Base-by-base conservation (phyloP, 2,329 filamentous ascomycete species). In the Botrytis tulipae region DNA sequence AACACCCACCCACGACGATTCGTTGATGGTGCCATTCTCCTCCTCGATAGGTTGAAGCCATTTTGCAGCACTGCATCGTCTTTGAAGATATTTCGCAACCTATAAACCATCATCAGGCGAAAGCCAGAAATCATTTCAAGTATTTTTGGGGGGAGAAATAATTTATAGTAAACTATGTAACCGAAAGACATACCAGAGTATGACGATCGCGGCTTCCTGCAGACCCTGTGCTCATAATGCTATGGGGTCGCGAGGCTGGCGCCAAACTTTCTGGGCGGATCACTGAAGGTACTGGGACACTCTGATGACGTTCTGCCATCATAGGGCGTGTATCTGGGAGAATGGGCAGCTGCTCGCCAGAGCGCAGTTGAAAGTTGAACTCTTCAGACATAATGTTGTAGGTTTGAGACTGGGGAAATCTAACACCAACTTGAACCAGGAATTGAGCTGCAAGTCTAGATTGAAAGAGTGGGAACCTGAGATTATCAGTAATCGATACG, bases 71-170 rank as follows among this genome's bases (percentile, higher is more conserved):
- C 71, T 61, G 62, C 75, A 76, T 40, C 73, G 57, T 51, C 75
- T 66, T 57, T 76, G 71, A 20, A 76, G 71, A 57, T 76, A 76
- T 57, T 75, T 76, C 4, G 72, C 71, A 62, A 76, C 73, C 75
- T 76, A 51, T 60, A 59, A 59, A 65, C n/a, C 20, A 73, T 44
- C 32, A n/a, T 68, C 40, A 68, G 65, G 35, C 51, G 10, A 67
- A 22, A 40, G 16, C 35, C 25, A 40, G 35, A n/a, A 18, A n/a
- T 54, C 20, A 1, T 1, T 42, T 68, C 14, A 20, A 40, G 46
- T 29, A 42, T 57, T 42, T n/a, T 22, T 40, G 8, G 35, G 46
- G 62, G 61, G 4, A 35, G 37, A 12, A 40, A 32, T 18, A 57
- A 48, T 25, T 40, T 25, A 59, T 20, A 48, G n/a, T 22, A 35